A percentile compares a stretch with the other conserved stretches of the same genome.
phyloP scores from a whole-genome alignment of 108 stramenopile genomes.

The Bacterosira constricta region DNA sequence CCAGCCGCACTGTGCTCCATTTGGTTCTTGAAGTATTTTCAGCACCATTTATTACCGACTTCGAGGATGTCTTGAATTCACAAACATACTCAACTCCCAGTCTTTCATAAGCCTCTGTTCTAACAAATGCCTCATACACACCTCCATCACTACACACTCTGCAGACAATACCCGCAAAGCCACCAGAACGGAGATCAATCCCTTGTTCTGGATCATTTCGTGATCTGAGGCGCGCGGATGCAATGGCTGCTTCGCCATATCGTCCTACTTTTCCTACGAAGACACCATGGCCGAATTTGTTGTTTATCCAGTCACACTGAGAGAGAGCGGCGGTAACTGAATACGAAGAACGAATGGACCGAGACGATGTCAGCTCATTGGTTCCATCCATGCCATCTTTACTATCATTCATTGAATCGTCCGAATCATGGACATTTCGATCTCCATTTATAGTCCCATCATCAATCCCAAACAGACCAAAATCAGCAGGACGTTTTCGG shows the following conservation, averaged over 20 bases:
- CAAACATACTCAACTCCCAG: conserved; percentile 84
- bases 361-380: not conserved
- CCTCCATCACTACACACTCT: conserved; percentile 79
- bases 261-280: conserved; percentile 70
- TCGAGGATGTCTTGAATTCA: conserved; percentile 70
- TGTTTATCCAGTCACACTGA: conserved; percentile 74
- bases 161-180: conserved; percentile 80
- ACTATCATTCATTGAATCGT: no score
- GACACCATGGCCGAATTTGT: conserved; percentile 76
- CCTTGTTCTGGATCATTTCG: conserved; percentile 72
- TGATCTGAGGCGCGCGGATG: conserved; percentile 70
- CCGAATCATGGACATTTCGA: no score
- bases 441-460: conserved; percentile 36
- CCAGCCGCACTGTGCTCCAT: conserved; percentile 62
- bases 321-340: conserved; percentile 6
- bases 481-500: conserved; percentile 62
- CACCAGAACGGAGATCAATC: conserved; percentile 64
- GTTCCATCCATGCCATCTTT: conserved; percentile 8
- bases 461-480: conserved; percentile 73
- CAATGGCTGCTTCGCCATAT: conserved; percentile 69
- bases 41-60: conserved; percentile 23
- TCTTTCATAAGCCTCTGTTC: conserved; percentile 68
- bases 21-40: conserved; percentile 63
- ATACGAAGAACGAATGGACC: not conserved
- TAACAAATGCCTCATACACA: conserved; percentile 75